phyloP scores from a whole-genome alignment of 768 basidiomycete species.

The Auricularia heimuer region DNA sequence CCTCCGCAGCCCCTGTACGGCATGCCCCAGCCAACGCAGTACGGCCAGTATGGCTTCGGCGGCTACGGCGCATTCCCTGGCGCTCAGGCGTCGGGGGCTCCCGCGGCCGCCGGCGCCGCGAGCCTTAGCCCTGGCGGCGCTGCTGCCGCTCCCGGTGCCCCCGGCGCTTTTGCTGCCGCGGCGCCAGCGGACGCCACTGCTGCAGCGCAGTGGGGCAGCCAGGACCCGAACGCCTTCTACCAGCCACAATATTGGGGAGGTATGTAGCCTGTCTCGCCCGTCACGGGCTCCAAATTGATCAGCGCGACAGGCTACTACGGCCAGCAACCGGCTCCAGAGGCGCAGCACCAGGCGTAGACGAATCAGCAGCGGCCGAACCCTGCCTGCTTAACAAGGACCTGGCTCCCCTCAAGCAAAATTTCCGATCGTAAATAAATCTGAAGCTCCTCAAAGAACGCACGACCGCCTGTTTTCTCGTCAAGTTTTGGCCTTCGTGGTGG shows the following conservation, averaged over 20 bases:
- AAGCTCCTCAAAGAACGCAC: neutral
- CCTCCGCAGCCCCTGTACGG: slow-evolving; percentile 70
- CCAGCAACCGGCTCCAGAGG: slow-evolving; percentile 46
- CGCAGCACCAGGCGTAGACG: slow-evolving; percentile 32
- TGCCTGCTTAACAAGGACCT: neutral
- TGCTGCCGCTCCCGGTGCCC: neutral
- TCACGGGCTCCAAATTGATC: neutral
- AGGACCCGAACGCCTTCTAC: slow-evolving; percentile 45
- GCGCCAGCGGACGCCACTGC: slow-evolving; percentile 39
- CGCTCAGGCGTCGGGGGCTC: slow-evolving; percentile 45
- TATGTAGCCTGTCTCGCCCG: slow-evolving; percentile 2
- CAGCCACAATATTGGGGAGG: slow-evolving; percentile 15
- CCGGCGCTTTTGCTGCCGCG: slow-evolving; percentile 44
- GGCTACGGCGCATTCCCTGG: slow-evolving; percentile 36
- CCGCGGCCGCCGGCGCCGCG: slow-evolving; percentile 24
- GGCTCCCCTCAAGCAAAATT: neutral
- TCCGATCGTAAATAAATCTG: neutral
- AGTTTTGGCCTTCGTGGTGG: neutral
- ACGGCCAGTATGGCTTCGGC: slow-evolving; percentile 65
- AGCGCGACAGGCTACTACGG: slow-evolving; percentile 62
- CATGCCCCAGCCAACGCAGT: slow-evolving; percentile 73
- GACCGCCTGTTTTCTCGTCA: neutral
- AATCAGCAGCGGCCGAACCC: slow-evolving; percentile 16
- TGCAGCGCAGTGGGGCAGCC: slow-evolving; percentile 64
- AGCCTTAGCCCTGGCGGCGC: slow-evolving; percentile 5